These are phyloP conservation scores for Aureobasidium sp. DNA, from an alignment of 2,329 filamentous ascomycete genomes.

Conservation along the genomic window DNA sequence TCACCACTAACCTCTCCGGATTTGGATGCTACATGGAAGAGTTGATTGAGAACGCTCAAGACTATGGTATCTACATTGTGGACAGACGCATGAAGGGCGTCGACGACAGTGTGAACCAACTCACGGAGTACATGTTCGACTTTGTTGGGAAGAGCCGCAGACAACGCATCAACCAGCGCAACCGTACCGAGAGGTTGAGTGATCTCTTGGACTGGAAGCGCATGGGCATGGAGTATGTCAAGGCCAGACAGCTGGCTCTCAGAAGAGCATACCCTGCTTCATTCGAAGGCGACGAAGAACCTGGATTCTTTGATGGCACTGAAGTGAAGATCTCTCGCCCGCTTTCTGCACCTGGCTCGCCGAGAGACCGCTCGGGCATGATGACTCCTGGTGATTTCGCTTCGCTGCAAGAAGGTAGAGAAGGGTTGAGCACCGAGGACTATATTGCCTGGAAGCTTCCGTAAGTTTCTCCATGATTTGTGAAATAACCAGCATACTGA, in stretches of 20 bases:
- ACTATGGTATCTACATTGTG: constrained; percentile 99
- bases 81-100: constrained; percentile 92
- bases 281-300: constrained; percentile 70
- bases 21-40: constrained; percentile 99
- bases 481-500: neutral
- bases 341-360: constrained; percentile 88
- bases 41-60: constrained; percentile 92
- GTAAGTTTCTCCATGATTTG: constrained; percentile 52
- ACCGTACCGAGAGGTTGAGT: constrained; percentile 88
- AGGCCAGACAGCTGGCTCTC: constrained; percentile 86
- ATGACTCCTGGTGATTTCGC: constrained; percentile 99
- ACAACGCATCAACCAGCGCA: constrained; percentile 97
- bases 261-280: constrained; percentile 84
- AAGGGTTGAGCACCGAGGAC: constrained; percentile 90
- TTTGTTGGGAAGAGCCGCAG: constrained; percentile 89
- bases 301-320: constrained; percentile 83
- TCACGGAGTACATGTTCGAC: constrained; percentile 86
- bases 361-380: constrained; percentile 85
- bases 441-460: constrained; percentile 97
- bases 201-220: constrained; percentile 98
- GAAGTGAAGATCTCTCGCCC: constrained; percentile 94
- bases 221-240: constrained; percentile 99
- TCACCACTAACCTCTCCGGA: constrained; percentile 94
- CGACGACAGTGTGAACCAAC: constrained; percentile 94
- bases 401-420: constrained; percentile 86